Evolutionary conservation across 202 grass and related monocot genomes (phyloP).

Genomic region (Dendrocalamus latiflorus): DNA sequence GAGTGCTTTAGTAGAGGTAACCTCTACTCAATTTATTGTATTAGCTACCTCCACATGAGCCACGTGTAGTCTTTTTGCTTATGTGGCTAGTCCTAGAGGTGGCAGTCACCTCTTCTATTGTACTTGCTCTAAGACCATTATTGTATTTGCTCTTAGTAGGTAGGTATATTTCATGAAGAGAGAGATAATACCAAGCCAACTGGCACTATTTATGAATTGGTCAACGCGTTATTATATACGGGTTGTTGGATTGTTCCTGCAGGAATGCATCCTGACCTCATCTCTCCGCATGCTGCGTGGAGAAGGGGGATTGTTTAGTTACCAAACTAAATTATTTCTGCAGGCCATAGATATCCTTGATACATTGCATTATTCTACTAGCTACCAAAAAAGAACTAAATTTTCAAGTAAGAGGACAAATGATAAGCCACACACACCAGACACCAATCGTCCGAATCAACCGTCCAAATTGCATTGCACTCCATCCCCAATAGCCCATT

Average conservation of each 20-base stretch:
- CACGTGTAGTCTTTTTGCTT: too few relatives aligned
- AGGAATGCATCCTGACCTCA: slow-evolving; percentile 6
- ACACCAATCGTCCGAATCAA: background rate
- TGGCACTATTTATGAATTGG: background rate
- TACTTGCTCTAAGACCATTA: too few relatives aligned
- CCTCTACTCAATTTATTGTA: too few relatives aligned
- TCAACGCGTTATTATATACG: background rate
- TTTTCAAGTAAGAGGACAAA: background rate
- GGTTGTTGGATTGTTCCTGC: background rate
- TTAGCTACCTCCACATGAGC: too few relatives aligned
- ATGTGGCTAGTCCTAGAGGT: too few relatives aligned
- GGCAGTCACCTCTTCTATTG: too few relatives aligned
- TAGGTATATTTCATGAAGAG: too few relatives aligned
- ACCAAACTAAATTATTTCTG: background rate
- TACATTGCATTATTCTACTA: background rate
- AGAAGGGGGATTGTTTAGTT: background rate
- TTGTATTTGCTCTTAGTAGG: too few relatives aligned
- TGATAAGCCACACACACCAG: background rate
- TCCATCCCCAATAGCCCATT: background rate
- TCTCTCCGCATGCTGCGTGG: background rate
- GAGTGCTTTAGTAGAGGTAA: too few relatives aligned
- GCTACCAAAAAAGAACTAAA: background rate
- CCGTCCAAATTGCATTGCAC: background rate
- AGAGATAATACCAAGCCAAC: background rate
- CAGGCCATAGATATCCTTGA: background rate